These are phyloP conservation scores for Rhodotorula sp. DNA, from an alignment of 1,284 basidiomycete genomes.

Conservation along the genomic window DNA sequence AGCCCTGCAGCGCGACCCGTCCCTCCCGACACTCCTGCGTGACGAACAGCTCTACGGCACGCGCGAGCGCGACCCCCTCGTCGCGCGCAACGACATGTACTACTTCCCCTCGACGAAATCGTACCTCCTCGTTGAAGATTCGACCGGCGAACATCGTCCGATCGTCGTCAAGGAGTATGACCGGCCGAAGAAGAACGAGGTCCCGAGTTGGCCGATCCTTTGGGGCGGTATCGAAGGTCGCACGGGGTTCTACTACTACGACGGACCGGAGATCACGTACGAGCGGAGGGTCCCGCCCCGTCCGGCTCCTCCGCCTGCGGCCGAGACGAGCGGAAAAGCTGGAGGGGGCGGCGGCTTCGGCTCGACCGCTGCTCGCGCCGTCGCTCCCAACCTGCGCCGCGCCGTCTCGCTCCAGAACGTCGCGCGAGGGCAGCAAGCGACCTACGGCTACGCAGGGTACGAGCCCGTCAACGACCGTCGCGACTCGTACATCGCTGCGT, in stretches of 20 bases:
- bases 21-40: slow-evolving; percentile 63
- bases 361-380: slow-evolving; percentile 7
- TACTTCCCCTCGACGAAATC: slow-evolving; percentile 79
- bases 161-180: slow-evolving; percentile 58
- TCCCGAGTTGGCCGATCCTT: slow-evolving; percentile 57
- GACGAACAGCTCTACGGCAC: slow-evolving; percentile 83
- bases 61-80: slow-evolving; percentile 82
- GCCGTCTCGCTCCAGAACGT: slow-evolving; percentile 32
- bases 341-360: neutral
- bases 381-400: slow-evolving; percentile 32
- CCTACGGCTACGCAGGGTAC: neutral
- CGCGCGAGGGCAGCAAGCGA: neutral
- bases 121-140: slow-evolving; percentile 89
- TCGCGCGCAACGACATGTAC: slow-evolving; percentile 79
- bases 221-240: slow-evolving; percentile 50
- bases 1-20: slow-evolving; percentile 42
- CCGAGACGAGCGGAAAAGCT: neutral
- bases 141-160: slow-evolving; percentile 66
- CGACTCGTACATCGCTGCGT: slow-evolving; percentile 70
- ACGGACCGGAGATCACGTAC: slow-evolving; percentile 33
- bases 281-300: slow-evolving; percentile 12
- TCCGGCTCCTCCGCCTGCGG: neutral
- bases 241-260: slow-evolving; percentile 49
- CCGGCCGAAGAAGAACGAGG: slow-evolving; percentile 47
- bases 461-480: neutral